Base-by-base conservation (phyloP, 257 asterid species). In the Mitragyna speciosa region DNA sequence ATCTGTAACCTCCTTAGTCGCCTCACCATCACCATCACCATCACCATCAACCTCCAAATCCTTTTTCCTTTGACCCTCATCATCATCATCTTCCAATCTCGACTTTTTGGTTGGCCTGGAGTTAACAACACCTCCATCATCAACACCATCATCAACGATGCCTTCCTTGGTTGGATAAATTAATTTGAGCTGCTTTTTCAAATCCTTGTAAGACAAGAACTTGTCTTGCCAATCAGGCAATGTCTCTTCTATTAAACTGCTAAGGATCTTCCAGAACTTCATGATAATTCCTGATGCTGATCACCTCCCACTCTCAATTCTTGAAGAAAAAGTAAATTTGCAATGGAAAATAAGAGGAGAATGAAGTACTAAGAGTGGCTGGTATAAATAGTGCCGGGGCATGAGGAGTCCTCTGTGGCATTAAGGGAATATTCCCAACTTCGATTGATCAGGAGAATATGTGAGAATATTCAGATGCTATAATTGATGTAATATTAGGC, bases 221-320 rank as follows among this genome's bases (percentile, higher is more conserved):
- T 84, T 82, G 76, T 80, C 85, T 67, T 59, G 79, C 90, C 88
- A 87, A 31, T 84, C 86, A 39, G 90, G 90, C 17, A 84, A 33
- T 0, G 81, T 80, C 43, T 82, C 86, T 48, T 87, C 90, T 17
- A 87, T 87, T 75, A 68, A 66, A 2, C 75, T 54, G 48, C 80
- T 84, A 80, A 87, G 70, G 12, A 79, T 82, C 80, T 86, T 83
- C 84, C 86, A 78, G 39, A 83, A 80, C 65, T 84, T 82, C 90
- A 80, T 84, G 24, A 17, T 65, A 0, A 3, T 76, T 59, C 71
- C 26, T 22, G 58, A 39, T 12, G n/a, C 6, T 22, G 65, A 59
- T 24, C 58, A 6, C 66, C 20, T 24, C 16, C 7, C 26, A 70
- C 79, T 12, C 58, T 47, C 66, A 73, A 52, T 45, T 9, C 49